Base-by-base conservation (phyloP, 345 rosid species). In the Microcos paniculata region DNA sequence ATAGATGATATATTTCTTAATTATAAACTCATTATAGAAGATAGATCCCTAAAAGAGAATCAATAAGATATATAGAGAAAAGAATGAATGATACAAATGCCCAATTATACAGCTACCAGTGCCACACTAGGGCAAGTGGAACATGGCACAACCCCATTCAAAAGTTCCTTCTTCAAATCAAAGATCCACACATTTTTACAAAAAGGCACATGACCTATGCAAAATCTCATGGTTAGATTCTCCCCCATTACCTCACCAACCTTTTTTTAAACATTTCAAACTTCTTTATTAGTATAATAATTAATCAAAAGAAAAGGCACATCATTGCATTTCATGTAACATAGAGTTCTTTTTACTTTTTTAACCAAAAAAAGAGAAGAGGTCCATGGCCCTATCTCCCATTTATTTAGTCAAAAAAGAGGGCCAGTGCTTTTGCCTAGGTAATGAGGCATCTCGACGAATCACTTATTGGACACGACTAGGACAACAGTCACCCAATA, bases 381-480 rank as follows among this genome's bases (percentile, higher is more conserved):
- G 72, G 78, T 53, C 68, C 40, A 75, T 71, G 75, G n/a, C 21
- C 46, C 14, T 21, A n/a, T 70, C 69, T 26, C 30, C 55, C 49
- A 78, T 75, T 65, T 15, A 78, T 75, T 65, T 15, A 35, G 58
- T 35, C 57, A 76, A 43, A 19, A 38, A 76, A 80, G 77, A 40
- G 76, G 49, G 57, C 67, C 78, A 68, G 55, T 67, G 62, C 38
- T 78, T 83, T 78, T 72, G 63, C 48, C 58, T 61, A 65, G 23
- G 12, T 11, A 55, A 48, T n/a, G n/a, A n/a, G n/a, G 7, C 14
- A 19, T 49, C 19, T n/a, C 51, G 14, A 31, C 35, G n/a, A n/a
- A n/a, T 8, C 30, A 57, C 30, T 42, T 52, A 66, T n/a, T n/a
- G n/a, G n/a, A n/a, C 5, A 42, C 18, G 30, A 30, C 49, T 10